Conservation (phyloP, 768 basidiomycete species). For the Amanita jacksonii region DNA sequence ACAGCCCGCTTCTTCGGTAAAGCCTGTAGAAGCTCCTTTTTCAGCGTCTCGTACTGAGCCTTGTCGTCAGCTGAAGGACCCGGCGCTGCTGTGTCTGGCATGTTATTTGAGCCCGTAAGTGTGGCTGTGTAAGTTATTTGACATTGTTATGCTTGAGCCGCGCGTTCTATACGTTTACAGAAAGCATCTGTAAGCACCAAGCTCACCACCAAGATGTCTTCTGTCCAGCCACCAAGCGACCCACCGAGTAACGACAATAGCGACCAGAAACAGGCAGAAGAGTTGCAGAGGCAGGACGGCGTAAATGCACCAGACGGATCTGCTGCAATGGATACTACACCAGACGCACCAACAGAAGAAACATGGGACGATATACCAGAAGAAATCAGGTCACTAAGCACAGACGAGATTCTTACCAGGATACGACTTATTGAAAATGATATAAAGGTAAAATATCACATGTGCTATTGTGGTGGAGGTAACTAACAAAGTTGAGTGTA, state of each 20-base stretch:
- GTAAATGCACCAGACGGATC: constrained; percentile 19
- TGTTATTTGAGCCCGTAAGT: constrained; percentile 12
- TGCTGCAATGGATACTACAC: constrained; percentile 63
- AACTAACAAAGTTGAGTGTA: constrained; percentile 21
- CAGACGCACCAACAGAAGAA: constrained; percentile 64
- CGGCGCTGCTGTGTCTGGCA: constrained; percentile 28
- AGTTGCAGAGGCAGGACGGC: constrained; percentile 22
- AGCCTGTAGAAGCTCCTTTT: constrained; percentile 66
- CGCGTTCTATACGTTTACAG: no score
- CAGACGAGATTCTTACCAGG: constrained; percentile 85
- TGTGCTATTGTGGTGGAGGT: background rate
- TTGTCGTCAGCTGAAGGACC: constrained; percentile 56
- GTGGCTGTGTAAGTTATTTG: constrained; percentile 8
- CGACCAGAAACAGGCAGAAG: constrained; percentile 42
- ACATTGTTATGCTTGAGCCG: constrained; percentile 20
- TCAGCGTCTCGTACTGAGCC: constrained; percentile 59
- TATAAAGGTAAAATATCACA: constrained; percentile 55
- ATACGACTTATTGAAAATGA: constrained; percentile 95
- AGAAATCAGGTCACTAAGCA: constrained; percentile 66
- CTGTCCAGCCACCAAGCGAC: constrained; percentile 37
- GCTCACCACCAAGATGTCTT: constrained; percentile 37
- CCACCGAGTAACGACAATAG: constrained; percentile 31
- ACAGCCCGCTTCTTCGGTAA: constrained; percentile 63
- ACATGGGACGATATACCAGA: constrained; percentile 89
- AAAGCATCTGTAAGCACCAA: constrained; percentile 19